A percentile compares a stretch with the other conserved stretches of the same genome.
phyloP scores from a whole-genome alignment of 148 eudicot species.

The Polygonum aviculare region DNA sequence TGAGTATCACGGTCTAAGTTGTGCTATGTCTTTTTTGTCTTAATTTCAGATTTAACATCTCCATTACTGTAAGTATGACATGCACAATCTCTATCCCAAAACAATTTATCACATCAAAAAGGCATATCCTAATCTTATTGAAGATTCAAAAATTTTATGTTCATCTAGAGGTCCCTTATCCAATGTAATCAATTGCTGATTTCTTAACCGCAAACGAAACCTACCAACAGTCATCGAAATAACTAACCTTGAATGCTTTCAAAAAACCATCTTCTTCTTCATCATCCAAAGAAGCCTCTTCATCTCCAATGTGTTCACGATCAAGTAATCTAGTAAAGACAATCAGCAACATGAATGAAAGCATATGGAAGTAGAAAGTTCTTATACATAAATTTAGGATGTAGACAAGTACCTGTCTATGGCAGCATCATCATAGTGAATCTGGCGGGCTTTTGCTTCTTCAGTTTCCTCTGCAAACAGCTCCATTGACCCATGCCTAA shows the following conservation, averaged over 20 bases:
- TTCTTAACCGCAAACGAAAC: neutral
- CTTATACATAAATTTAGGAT: neutral
- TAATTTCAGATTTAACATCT: neutral
- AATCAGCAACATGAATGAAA: neutral
- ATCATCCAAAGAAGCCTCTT: constrained; percentile 71
- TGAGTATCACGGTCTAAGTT: neutral
- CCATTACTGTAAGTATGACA: neutral
- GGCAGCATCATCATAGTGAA: constrained; percentile 95
- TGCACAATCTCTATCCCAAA: neutral
- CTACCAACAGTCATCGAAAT: neutral
- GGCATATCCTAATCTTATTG: neutral
- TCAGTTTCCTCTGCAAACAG: constrained; percentile 90
- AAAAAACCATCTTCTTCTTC: constrained; percentile 78
- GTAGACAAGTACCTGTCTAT: constrained; percentile 54
- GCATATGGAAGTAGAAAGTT: neutral
- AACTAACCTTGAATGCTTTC: constrained; percentile 82
- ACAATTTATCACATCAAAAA: neutral
- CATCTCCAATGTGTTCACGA: constrained; percentile 81
- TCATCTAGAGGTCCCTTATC: neutral
- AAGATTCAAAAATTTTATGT: neutral
- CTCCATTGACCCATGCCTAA: constrained; percentile 92
- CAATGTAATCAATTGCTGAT: neutral
- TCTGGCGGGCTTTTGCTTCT: constrained; percentile 90
- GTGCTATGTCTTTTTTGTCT: neutral
- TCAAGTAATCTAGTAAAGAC: constrained; percentile 56